Evolutionary conservation across 2,329 filamentous ascomycete species (phyloP), one percentile per base, ranked within the genome.

Genomic region (Aureobasidium melanogenum): DNA sequence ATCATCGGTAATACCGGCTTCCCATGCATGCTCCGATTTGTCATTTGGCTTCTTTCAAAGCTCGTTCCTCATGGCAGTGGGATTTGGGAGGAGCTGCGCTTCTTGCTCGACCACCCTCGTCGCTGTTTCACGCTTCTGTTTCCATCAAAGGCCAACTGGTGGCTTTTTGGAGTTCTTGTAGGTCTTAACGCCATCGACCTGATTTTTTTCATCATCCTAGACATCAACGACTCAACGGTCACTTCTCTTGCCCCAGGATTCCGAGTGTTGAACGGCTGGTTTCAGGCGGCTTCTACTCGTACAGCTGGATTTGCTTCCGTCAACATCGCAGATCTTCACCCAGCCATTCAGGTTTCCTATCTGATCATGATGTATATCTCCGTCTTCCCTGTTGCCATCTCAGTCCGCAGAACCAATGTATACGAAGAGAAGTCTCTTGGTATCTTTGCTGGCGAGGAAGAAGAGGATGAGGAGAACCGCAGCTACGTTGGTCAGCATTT

Each of bases 301-400:
- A 97, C 94, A 0, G 93, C 94, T 3, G 93, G 94, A 0, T 96
- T 97, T 69, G 82, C 88, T 1, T 89, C 88, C 32, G 84, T 97
- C 67, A 91, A 88, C 70, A 77, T 97, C 41, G 79, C 88, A 1
- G 76, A 82, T 0, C 79, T 99, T 1, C 92, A 97, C 66, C 92
- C 94, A 1, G 94, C 89, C 3, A 90, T 97, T 62, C 92, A 96
- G 69, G 91, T 95, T 15, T 90, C 91, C 26, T 97, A 97, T 76
- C 79, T 97, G 74, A 87, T 97, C 74, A 97, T 97, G 94, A 97
- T 97, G 94, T 97, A 97, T 74, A 96, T 97, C 64, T 96, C 92
- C 62, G 89, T 97, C 63, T 96, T 96, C 68, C 93, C 93, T 5
- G 96, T 97, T 67, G 93, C 94, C 71, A 97, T 97, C 69, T 94